A percentile compares a stretch with the other conserved stretches of the same genome.
Conservation (phyloP, 345 rosid genomes). For the Raphanus raphanistrum region DNA sequence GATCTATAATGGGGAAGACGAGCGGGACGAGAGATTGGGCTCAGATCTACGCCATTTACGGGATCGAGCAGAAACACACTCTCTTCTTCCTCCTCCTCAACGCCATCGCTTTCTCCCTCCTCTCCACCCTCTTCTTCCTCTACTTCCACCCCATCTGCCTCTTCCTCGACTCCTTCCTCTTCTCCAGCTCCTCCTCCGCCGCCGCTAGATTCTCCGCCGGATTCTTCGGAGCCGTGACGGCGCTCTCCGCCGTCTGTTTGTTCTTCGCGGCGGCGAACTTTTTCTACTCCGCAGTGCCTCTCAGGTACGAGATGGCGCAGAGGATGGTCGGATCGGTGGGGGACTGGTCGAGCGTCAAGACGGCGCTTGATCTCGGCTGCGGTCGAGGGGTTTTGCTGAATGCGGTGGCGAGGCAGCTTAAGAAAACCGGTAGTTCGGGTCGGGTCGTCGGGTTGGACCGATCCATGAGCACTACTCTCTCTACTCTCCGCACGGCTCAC, state of each 20-base stretch:
- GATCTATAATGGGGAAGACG: constrained; percentile 44
- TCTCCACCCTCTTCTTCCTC: constrained; percentile 63
- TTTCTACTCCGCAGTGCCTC: constrained; percentile 76
- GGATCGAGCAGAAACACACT: constrained; percentile 90
- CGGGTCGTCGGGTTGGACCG: constrained; percentile 93
- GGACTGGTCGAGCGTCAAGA: constrained; percentile 90
- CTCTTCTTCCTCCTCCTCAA: constrained; percentile 63
- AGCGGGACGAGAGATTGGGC: constrained; percentile 59
- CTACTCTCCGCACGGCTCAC: constrained; percentile 88
- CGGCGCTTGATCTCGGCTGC: constrained; percentile 89
- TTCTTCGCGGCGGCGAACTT: constrained; percentile 81
- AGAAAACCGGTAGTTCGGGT: constrained; percentile 91
- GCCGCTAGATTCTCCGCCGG: constrained; percentile 75
- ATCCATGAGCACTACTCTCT: constrained; percentile 68
- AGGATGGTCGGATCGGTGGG: constrained; percentile 75
- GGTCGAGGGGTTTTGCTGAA: constrained; percentile 91
- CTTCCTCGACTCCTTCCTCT: constrained; percentile 43
- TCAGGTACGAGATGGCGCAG: constrained; percentile 86
- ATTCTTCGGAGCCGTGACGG: constrained; percentile 67
- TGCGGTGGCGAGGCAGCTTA: constrained; percentile 91
- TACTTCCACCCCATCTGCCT: constrained; percentile 66
- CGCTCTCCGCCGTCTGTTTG: constrained; percentile 70
- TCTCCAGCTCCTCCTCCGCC: constrained; percentile 47
- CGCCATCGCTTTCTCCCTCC: constrained; percentile 66
- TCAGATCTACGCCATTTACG: constrained; percentile 94